phyloP scores from a whole-genome alignment of 2,329 filamentous ascomycete genomes.

The Harringtonia aguacate region DNA sequence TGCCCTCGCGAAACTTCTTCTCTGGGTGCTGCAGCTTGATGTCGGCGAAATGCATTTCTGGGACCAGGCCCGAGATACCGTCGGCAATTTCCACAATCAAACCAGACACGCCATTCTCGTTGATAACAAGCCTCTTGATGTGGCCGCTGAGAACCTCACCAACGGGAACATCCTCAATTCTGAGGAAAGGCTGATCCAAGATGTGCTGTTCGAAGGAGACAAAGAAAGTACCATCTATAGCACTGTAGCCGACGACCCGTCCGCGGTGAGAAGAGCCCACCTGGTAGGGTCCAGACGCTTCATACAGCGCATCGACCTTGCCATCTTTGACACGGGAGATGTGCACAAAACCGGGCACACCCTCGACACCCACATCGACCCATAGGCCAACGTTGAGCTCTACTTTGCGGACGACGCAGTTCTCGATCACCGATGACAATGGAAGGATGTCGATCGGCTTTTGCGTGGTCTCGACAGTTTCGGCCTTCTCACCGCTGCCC shows the following conservation, averaged over 20 bases:
- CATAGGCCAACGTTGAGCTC: slow-evolving; percentile 75
- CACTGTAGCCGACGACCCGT: slow-evolving; percentile 76
- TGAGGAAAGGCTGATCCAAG: slow-evolving; percentile 78
- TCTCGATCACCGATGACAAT: slow-evolving; percentile 65
- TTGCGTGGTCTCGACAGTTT: neutral
- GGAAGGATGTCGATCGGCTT: slow-evolving; percentile 50
- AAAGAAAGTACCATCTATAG: slow-evolving; percentile 75
- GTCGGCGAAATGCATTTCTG: slow-evolving; percentile 82
- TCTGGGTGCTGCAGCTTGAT: slow-evolving; percentile 82
- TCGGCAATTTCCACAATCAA: slow-evolving; percentile 77
- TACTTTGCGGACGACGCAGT: slow-evolving; percentile 70
- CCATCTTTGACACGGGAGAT: slow-evolving; percentile 87
- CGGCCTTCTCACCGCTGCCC: neutral
- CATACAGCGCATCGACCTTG: slow-evolving; percentile 74
- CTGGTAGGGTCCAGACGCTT: slow-evolving; percentile 67
- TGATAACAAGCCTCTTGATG: slow-evolving; percentile 75
- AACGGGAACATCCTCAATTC: slow-evolving; percentile 80
- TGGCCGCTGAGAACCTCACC: slow-evolving; percentile 73
- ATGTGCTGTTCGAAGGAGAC: slow-evolving; percentile 75
- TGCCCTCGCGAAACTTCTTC: slow-evolving; percentile 86
- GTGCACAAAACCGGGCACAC: slow-evolving; percentile 79
- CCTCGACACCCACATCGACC: slow-evolving; percentile 55
- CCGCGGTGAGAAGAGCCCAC: slow-evolving; percentile 68
- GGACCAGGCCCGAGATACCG: slow-evolving; percentile 78
- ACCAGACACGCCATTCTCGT: slow-evolving; percentile 66